Evolutionary conservation across 768 basidiomycete genomes (phyloP).

Genomic region (Naganishia vaughanmartiniae): DNA sequence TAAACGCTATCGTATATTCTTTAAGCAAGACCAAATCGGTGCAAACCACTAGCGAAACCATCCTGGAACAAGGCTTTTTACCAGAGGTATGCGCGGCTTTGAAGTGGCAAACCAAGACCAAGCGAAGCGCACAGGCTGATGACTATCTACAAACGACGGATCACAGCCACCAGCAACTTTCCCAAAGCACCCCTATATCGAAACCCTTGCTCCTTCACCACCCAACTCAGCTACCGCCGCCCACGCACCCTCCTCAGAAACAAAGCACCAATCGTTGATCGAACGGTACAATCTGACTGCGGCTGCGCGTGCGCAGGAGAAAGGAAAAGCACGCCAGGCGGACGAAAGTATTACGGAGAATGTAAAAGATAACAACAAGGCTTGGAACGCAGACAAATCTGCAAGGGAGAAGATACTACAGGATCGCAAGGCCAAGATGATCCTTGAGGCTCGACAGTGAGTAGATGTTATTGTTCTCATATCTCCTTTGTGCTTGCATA

Average conservation of each 20-base stretch:
- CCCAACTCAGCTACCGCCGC: constrained; percentile 28
- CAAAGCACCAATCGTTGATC: constrained; percentile 39
- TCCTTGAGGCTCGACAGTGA: constrained; percentile 22
- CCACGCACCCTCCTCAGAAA: background rate
- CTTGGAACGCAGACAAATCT: constrained; percentile 20
- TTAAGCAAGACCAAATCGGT: constrained; percentile 44
- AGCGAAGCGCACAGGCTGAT: background rate
- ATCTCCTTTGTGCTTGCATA: background rate
- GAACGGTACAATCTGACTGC: constrained; percentile 42
- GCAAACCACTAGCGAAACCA: constrained; percentile 47
- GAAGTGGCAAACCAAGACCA: no score
- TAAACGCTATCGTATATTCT: constrained; percentile 43
- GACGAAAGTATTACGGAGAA: background rate
- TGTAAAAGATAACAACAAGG: constrained; percentile 1
- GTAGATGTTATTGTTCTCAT: background rate
- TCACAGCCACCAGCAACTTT: constrained; percentile 43
- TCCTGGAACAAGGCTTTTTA: constrained; percentile 45
- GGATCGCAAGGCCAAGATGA: constrained; percentile 25
- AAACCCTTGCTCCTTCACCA: constrained; percentile 32
- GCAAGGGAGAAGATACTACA: constrained; percentile 20
- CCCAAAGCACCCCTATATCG: constrained; percentile 41
- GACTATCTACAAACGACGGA: background rate
- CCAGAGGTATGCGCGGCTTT: constrained; percentile 36
- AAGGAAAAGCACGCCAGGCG: background rate
- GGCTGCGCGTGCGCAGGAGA: constrained; percentile 13